Percentiles rank a stretch among this genome's conserved stretches.
phyloP scores from a whole-genome alignment of 2,329 filamentous ascomycete genomes.

The Penicillium sp. region DNA sequence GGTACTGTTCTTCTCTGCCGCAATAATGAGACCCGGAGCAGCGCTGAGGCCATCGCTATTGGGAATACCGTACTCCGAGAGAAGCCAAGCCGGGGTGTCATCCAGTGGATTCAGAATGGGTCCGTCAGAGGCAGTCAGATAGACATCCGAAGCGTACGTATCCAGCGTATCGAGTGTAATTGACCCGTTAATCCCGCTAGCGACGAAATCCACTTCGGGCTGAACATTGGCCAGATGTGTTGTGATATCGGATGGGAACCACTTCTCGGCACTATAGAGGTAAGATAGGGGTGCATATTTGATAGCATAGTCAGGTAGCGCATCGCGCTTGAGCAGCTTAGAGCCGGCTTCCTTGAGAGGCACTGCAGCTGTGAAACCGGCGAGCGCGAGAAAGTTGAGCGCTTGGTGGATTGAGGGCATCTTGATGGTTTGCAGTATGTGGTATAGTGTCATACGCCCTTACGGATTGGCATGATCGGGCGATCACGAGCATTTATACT shows the following conservation, averaged over 20 bases:
- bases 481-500: neutral
- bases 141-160: conserved; percentile 2
- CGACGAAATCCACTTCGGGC: neutral
- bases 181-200: conserved; percentile 1
- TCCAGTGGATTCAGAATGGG: conserved; percentile 4
- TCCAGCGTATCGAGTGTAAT: conserved; percentile 1
- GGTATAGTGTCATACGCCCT: neutral
- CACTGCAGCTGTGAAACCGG: neutral
- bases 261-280: conserved; percentile 3
- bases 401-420: neutral
- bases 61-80: conserved; percentile 3
- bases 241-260: conserved; percentile 4
- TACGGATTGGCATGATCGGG: neutral
- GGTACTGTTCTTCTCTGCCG: conserved; percentile 4
- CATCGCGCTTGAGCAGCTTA: conserved; percentile 1
- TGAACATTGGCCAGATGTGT: conserved; percentile 2
- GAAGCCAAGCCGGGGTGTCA: conserved; percentile 2
- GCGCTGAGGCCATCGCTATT: neutral
- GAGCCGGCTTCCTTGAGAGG: neutral
- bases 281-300: conserved; percentile 2
- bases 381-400: neutral
- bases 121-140: conserved; percentile 4
- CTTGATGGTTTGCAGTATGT: neutral
- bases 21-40: conserved; percentile 2
- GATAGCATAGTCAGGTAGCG: conserved; percentile 1